Evolutionary conservation across 768 basidiomycete genomes (phyloP).

Genomic region (Hygrocybe coccinea): DNA sequence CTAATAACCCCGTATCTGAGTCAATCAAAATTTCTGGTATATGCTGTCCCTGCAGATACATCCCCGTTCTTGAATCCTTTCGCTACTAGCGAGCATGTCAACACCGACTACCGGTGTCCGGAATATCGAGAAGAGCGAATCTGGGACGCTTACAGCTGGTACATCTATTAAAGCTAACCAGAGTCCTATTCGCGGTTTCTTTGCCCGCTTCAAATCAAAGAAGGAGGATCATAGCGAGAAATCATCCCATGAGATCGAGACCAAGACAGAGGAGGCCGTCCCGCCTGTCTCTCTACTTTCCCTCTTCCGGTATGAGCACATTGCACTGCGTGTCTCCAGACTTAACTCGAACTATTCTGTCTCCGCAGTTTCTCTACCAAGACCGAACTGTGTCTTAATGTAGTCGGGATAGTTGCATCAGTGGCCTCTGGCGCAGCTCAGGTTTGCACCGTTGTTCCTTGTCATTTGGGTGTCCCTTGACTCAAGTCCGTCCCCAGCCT

Average conservation of each 20-base stretch:
- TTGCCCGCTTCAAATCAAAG: too few relatives aligned
- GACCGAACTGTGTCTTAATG: constrained; percentile 61
- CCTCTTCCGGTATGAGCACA: neutral
- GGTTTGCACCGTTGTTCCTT: constrained; percentile 34
- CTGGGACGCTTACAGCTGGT: too few relatives aligned
- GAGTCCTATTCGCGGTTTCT: too few relatives aligned
- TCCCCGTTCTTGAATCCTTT: too few relatives aligned
- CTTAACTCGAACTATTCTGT: neutral
- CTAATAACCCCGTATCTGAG: too few relatives aligned
- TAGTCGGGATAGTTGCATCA: constrained; percentile 68
- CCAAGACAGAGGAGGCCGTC: neutral
- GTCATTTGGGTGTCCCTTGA: neutral
- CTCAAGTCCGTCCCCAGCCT: constrained; percentile 38
- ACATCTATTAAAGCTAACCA: too few relatives aligned
- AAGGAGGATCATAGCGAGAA: too few relatives aligned
- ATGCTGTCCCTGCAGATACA: too few relatives aligned
- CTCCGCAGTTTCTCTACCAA: constrained; percentile 66
- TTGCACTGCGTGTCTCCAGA: neutral
- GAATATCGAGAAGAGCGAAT: too few relatives aligned
- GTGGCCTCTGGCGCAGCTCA: constrained; percentile 76
- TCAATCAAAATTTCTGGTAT: too few relatives aligned
- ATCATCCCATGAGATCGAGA: neutral
- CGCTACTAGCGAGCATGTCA: too few relatives aligned
- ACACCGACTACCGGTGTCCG: too few relatives aligned
- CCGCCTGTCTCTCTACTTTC: neutral